phyloP scores from a whole-genome alignment of 176 grass and related monocot genomes.

The Phyllostachys edulis region DNA sequence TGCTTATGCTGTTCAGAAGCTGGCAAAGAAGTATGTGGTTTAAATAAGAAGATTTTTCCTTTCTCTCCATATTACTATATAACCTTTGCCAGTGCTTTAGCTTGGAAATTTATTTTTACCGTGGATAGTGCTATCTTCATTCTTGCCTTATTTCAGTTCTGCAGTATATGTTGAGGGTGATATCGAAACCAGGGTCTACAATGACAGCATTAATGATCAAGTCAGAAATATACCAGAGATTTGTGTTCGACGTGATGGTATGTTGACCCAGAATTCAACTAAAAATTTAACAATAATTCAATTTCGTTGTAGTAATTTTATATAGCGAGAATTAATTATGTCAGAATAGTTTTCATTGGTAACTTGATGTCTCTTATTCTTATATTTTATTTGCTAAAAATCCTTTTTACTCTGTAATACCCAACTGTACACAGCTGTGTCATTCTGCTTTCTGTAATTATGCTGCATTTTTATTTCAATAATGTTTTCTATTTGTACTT shows the following conservation, averaged over 20 bases:
- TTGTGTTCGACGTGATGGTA: conserved; percentile 73
- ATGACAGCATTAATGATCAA: conserved; percentile 72
- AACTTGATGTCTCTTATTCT: not conserved
- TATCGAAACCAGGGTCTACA: conserved; percentile 96
- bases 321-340: not conserved
- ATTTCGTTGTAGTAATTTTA: conserved; percentile 7
- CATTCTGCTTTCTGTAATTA: not conserved
- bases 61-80: conserved; percentile 28
- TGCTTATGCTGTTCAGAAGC: conserved; percentile 73
- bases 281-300: not conserved
- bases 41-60: not conserved
- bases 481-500: not conserved
- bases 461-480: not conserved
- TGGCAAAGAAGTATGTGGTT: conserved; percentile 85
- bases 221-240: conserved; percentile 87
- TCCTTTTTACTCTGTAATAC: not conserved
- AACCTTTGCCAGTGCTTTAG: not conserved
- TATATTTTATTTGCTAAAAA: conserved; percentile 10
- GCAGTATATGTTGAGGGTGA: conserved; percentile 91
- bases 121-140: conserved; percentile 17
- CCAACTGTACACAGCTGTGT: not conserved
- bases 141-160: conserved; percentile 49
- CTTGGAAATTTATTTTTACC: not conserved
- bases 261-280: conserved; percentile 24
- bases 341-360: conserved; percentile 12